A percentile compares a stretch with the other conserved stretches of the same genome.
Conservation (phyloP, 2,329 filamentous ascomycete genomes). For the Calonectria pauciramosa region DNA sequence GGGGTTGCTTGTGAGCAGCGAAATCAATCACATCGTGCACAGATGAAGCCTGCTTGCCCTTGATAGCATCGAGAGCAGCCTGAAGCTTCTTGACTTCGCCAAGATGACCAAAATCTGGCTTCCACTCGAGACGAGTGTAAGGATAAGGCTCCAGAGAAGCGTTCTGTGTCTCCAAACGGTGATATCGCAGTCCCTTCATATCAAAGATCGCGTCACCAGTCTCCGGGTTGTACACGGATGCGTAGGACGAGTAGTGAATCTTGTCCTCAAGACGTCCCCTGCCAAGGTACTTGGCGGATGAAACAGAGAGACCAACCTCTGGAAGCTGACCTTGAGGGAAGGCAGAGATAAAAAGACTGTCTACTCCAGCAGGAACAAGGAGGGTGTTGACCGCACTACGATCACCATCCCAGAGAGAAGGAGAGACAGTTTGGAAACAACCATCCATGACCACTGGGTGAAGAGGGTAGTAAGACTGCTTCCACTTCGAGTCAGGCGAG, state of each 20-base stretch:
- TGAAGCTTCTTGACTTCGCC: background rate
- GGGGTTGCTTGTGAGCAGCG: slow-evolving; percentile 18
- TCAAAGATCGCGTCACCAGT: slow-evolving; percentile 11
- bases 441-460: slow-evolving; percentile 27
- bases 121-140: slow-evolving; percentile 20
- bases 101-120: slow-evolving; percentile 15
- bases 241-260: slow-evolving; percentile 13
- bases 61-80: background rate
- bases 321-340: slow-evolving; percentile 11
- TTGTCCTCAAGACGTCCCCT: slow-evolving; percentile 16
- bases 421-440: slow-evolving; percentile 23
- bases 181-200: slow-evolving; percentile 16
- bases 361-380: slow-evolving; percentile 14
- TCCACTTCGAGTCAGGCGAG: slow-evolving; percentile 8
- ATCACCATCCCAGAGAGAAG: slow-evolving; percentile 23
- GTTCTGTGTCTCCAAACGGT: background rate
- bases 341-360: slow-evolving; percentile 6
- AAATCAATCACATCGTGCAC: slow-evolving; percentile 15
- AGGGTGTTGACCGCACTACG: slow-evolving; percentile 11
- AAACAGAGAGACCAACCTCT: slow-evolving; percentile 16
- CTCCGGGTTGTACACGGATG: slow-evolving; percentile 10
- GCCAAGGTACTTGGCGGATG: slow-evolving; percentile 16
- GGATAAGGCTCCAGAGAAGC: slow-evolving; percentile 15
- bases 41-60: background rate
- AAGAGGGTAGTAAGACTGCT: slow-evolving; percentile 24